Base-by-base conservation (phyloP, 306 rosid species). In the Mucuna pruriens region DNA sequence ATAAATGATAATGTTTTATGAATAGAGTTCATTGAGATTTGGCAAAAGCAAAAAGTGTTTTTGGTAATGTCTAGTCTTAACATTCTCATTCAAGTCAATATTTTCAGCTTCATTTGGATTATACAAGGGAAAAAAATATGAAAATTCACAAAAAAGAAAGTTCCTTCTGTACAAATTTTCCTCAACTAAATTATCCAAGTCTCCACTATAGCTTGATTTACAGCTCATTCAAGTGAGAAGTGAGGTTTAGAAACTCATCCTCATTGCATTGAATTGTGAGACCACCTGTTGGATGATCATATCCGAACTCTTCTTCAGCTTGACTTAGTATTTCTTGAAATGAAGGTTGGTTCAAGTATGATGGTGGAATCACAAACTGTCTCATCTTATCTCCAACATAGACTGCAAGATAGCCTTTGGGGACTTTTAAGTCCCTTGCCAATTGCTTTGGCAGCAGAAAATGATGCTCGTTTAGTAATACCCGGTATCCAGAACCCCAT, bases 291-390 rank as follows among this genome's bases (percentile, higher is more conserved):
- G 88, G 88, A 81, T 87, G 84, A 78, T 87, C 55, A 62, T 66
- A 87, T 61, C 90, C 86, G 16, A 77, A 84, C 61, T 84, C 80
- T 63, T 86, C 74, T 39, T 84, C 84, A 0, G 65, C 77, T 81
- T 74, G 69, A n/a, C 44, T 57, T 12, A 84, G 46, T 34, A 87
- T 17, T 4, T 87, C 84, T 75, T 82, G 86, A 60, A 87, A 84
- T 5, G 54, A 6, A 29, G 83, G 54, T 15, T 84, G 60, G 12
- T 80, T 84, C 85, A 86, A 80, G 78, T 65, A 84, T 17, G 84
- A 66, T 6, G 80, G 1, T 0, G 85, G 87, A 7, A 83, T 74
- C 64, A 84, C 66, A 2, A 76, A 80, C 58, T 84, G 71, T 71
- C 48, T 77, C 85, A 70, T 57, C 39, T 82, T 55, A 0, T 82